Evolutionary conservation across 371 early-diverging fungal species (phyloP).

Genomic region (Mortierella sp.): DNA sequence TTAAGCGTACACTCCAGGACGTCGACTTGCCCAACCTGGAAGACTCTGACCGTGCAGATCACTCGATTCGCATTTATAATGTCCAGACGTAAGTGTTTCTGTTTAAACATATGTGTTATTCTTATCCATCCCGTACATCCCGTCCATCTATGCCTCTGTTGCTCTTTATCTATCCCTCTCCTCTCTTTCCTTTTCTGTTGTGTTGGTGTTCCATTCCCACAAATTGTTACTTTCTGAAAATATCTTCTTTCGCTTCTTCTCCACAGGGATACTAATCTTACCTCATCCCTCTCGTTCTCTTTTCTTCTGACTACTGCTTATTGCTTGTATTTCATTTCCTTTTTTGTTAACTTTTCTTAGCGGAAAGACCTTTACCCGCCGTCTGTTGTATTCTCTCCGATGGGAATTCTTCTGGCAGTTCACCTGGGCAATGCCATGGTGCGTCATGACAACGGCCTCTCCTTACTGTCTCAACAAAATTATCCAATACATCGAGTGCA

Average conservation of each 20-base stretch:
- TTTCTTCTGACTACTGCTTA: neutral
- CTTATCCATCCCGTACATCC: neutral
- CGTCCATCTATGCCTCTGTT: neutral
- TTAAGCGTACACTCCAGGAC: constrained; percentile 64
- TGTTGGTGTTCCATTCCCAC: neutral
- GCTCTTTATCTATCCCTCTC: neutral
- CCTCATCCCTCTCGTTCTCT: neutral
- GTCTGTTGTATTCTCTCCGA: constrained; percentile 54
- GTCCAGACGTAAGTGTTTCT: constrained; percentile 19
- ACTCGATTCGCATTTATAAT: constrained; percentile 15
- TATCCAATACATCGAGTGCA: constrained; percentile 68
- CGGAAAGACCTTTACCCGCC: constrained; percentile 29
- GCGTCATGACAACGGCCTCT: constrained; percentile 65
- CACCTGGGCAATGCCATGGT: constrained; percentile 65
- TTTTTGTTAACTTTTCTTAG: neutral
- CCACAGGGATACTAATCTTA: neutral
- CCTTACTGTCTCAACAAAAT: constrained; percentile 71
- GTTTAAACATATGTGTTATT: neutral
- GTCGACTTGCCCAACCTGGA: constrained; percentile 64
- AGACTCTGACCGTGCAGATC: constrained; percentile 34
- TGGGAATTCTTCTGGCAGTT: constrained; percentile 60
- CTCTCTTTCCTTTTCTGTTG: neutral
- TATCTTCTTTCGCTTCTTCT: neutral
- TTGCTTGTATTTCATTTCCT: neutral
- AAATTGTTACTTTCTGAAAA: neutral